Percentiles rank a stretch among this genome's conserved stretches.
These are phyloP conservation scores for Rugosomyces carneus DNA, from an alignment of 1,284 basidiomycete genomes.

Conservation along the genomic window DNA sequence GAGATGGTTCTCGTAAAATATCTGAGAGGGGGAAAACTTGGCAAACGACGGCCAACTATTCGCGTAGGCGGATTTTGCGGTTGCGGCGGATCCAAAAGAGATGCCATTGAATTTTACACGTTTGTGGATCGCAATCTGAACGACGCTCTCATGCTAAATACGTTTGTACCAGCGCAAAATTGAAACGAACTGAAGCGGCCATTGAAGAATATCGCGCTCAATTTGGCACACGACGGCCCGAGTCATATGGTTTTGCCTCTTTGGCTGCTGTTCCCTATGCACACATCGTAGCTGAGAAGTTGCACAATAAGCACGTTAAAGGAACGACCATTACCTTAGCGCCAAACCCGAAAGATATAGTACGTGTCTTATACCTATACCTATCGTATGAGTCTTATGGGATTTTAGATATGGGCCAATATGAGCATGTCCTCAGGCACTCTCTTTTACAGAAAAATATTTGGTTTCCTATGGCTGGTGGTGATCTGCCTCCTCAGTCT, in stretches of 20 bases:
- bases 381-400: background rate
- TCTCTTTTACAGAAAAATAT: constrained; percentile 47
- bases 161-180: constrained; percentile 43
- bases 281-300: constrained; percentile 72
- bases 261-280: constrained; percentile 90
- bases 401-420: constrained; percentile 74
- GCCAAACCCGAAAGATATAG: constrained; percentile 81
- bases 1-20: constrained; percentile 80
- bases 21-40: constrained; percentile 69
- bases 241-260: constrained; percentile 91
- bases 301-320: constrained; percentile 61
- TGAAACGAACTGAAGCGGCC: constrained; percentile 67
- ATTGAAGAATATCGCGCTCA: constrained; percentile 73
- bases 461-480: constrained; percentile 71
- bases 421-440: constrained; percentile 66
- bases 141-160: constrained; percentile 9
- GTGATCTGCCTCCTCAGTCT: constrained; percentile 86
- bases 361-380: constrained; percentile 29
- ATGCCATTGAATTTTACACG: constrained; percentile 83
- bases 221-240: constrained; percentile 69
- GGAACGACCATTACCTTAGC: constrained; percentile 64
- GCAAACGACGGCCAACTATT: constrained; percentile 67
- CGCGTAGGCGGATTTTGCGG: constrained; percentile 66
- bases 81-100: constrained; percentile 64
- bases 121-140: constrained; percentile 18